Base-by-base conservation (phyloP, 768 basidiomycete genomes). In the Holtermanniella nyarrowii region DNA sequence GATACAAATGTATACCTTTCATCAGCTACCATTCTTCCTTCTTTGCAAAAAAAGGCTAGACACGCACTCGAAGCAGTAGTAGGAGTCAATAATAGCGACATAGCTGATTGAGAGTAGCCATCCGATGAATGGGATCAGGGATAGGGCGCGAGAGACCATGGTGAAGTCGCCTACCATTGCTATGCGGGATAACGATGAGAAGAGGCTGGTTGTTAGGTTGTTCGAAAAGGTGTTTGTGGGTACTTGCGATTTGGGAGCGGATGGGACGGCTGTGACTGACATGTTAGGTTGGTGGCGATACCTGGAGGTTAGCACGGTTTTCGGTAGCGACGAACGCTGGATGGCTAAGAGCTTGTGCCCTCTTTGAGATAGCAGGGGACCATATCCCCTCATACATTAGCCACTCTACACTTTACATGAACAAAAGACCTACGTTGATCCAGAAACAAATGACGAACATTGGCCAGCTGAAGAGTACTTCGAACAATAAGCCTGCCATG, bases 21-120 rank as follows among this genome's bases (percentile, higher is more conserved):
- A 37, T 43, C 5, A 40, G 26, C 22, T 14, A 50, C 25, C 12
- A 18, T 4, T 7, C 21, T 26, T 25, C 12, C 42, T 5, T 10
- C 13, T 21, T 5, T 21, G 10, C 44, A 4, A 4, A 21, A 46
- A 23, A 45, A 31, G 26, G 18, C 5, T 1, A 20, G 14, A 46
- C 11, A 55, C 65, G 56, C 44, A 65, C 65, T 69, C 67, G 50
- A 69, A 72, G 56, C 56, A 69, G 49, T 72, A 70, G 53, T 59
- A 72, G 10, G 62, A 52, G 46, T 69, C 61, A 40, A 70, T 62
- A 43, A 65, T 54, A 48, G 61, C 61, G 54, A 68, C 65, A 54
- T 70, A 72, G 11, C 40, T 27, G 22, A 66, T 60, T 10, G 62
- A 55, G 12, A 55, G 26, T 23, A 49, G 42, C 31, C 55, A 41